Evolutionary conservation across 129 eudicot genomes (phyloP), one percentile per base, ranked within the genome.

Genomic region (Tagetes erecta): DNA sequence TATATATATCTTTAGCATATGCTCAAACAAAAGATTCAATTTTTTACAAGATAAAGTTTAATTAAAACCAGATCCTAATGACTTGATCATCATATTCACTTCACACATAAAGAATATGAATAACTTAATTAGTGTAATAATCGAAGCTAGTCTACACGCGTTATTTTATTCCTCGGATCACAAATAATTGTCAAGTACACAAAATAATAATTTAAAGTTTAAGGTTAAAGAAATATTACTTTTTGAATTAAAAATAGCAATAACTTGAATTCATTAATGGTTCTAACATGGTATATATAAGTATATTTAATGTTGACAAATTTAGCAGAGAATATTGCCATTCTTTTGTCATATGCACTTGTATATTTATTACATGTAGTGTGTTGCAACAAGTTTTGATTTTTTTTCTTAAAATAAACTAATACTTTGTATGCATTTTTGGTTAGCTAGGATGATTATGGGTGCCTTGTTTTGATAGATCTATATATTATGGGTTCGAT

Each of bases 151-250:
- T 37, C 39, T 31, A 50, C 72, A 38, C 39, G 40, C 72, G 51
- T 8, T 59, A 20, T 60, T 60, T 64, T 75, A 52, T 75, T 75
- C 79, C 79, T 50, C 52, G 79, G 41, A 75, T 51, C 62, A 51
- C 79, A 75, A 50, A 64, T 75, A 64, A 46, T 75, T 50, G 70
- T 73, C 69, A 42, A 14, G 30, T 62, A 35, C 64, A 35, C 13
- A 36, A 74, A 64, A 62, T 14, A 73, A 58, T 62, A 20, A 56
- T 57, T 52, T 20, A 51, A 33, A 68, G 5, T 4, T 13, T 27
- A 10, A 9, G 5, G 14, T 58, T 31, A 33, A 58, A 33, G 3
- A 9, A 4, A 5, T 45, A 3, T 20, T 20, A 20, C 27, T 8
- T 55, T 40, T 41, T 30, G 59, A 13, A 45, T 9, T 72, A 27